Percentiles rank a stretch among this genome's conserved stretches.
Conservation (phyloP, 805 yeast species). For the Pichia rugopelliculosa region DNA sequence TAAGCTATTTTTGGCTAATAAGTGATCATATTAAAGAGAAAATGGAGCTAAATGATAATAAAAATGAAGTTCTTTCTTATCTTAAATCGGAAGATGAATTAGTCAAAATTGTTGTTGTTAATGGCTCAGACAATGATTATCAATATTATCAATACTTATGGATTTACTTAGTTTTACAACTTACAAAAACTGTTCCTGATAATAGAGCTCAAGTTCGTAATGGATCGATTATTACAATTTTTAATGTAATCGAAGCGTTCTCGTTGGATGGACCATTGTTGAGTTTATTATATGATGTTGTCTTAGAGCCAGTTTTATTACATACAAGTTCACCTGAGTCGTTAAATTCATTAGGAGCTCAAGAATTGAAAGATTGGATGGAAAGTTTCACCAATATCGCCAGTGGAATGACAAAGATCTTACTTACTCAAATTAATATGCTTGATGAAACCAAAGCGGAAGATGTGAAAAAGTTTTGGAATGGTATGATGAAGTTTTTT, state of each 20-base stretch:
- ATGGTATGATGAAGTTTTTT: conserved; percentile 44
- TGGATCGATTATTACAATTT: conserved; percentile 84
- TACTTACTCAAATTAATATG: conserved; percentile 41
- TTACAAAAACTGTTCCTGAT: conserved; percentile 60
- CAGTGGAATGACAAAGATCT: conserved; percentile 60
- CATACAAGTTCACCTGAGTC: conserved; percentile 2
- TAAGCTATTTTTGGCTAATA: conserved; percentile 86
- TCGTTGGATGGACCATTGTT: conserved; percentile 54
- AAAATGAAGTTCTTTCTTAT: background rate
- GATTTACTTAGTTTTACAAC: conserved; percentile 54
- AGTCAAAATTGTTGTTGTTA: conserved; percentile 8
- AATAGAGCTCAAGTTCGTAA: conserved; percentile 74
- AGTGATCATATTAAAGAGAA: conserved; percentile 61
- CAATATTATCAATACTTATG: conserved; percentile 40
- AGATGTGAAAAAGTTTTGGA: conserved; percentile 41
- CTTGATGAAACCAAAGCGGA: conserved; percentile 21
- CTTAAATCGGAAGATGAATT: conserved; percentile 21
- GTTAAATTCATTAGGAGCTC: conserved; percentile 9
- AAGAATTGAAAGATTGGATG: conserved; percentile 35
- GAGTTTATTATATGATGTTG: conserved; percentile 58
- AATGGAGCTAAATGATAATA: conserved; percentile 12
- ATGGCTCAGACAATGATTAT: conserved; percentile 14
- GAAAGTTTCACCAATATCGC: conserved; percentile 58
- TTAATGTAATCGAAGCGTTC: conserved; percentile 71
- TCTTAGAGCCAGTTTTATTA: conserved; percentile 47